These are phyloP conservation scores for Eutrema yunnanense DNA, from an alignment of 345 rosid species.

Conservation along the genomic window DNA sequence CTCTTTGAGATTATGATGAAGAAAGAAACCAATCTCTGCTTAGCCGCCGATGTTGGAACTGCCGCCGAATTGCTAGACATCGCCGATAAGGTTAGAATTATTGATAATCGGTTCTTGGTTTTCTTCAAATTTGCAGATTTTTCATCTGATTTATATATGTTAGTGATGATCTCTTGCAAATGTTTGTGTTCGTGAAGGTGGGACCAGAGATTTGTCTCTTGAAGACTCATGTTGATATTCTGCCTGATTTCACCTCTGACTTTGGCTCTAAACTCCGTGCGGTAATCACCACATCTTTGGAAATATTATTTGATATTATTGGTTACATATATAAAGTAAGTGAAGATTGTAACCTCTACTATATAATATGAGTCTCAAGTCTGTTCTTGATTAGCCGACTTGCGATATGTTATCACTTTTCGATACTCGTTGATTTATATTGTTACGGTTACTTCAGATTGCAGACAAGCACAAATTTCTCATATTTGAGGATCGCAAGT, in stretches of 20 bases:
- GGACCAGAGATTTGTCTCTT: slow-evolving; percentile 92
- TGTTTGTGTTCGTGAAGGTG: slow-evolving; percentile 47
- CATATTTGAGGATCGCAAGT: slow-evolving; percentile 95
- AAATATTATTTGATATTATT: background rate
- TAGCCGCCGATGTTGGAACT: slow-evolving; percentile 95
- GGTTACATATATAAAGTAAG: background rate
- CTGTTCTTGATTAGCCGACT: background rate
- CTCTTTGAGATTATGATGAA: slow-evolving; percentile 74
- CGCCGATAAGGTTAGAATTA: slow-evolving; percentile 62
- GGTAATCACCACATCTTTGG: slow-evolving; percentile 32
- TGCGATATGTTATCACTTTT: background rate
- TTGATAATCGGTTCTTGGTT: too few relatives aligned
- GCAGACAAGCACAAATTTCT: slow-evolving; percentile 86
- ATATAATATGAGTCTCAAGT: background rate
- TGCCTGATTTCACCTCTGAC: slow-evolving; percentile 88
- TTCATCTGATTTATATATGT: background rate
- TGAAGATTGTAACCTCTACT: background rate
- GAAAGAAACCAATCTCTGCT: slow-evolving; percentile 85
- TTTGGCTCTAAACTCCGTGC: slow-evolving; percentile 82
- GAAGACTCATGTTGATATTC: slow-evolving; percentile 95
- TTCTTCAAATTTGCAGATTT: background rate
- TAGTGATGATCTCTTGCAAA: background rate
- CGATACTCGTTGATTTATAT: background rate
- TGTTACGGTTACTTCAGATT: slow-evolving; percentile 38
- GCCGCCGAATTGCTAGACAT: slow-evolving; percentile 81